Percentiles rank a stretch among this genome's conserved stretches.
Conservation (phyloP, 2,329 filamentous ascomycete genomes). For the Monascus ruber region DNA sequence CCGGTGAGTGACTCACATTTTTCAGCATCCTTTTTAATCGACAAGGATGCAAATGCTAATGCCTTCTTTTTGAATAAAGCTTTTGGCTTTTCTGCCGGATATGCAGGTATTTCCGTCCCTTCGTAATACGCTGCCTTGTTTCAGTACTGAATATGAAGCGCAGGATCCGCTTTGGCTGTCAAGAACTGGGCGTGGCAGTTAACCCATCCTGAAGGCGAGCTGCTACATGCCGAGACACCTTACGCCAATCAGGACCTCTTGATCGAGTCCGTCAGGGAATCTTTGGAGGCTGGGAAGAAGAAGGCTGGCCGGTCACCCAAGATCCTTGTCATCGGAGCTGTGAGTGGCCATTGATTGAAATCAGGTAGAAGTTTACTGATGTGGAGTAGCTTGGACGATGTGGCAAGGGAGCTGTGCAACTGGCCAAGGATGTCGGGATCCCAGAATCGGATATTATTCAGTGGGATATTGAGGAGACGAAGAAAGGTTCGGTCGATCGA, state of each 20-base stretch:
- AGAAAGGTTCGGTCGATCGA: constrained; percentile 35
- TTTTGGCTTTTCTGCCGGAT: constrained; percentile 59
- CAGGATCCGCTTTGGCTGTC: constrained; percentile 58
- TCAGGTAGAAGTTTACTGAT: background rate
- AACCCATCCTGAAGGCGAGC: constrained; percentile 52
- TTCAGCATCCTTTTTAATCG: background rate
- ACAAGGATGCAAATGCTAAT: background rate
- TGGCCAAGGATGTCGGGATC: constrained; percentile 64
- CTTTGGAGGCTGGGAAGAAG: constrained; percentile 54
- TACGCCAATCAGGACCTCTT: constrained; percentile 60
- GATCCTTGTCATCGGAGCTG: constrained; percentile 71
- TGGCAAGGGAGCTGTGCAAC: constrained; percentile 70
- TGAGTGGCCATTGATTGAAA: constrained; percentile 20
- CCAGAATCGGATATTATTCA: constrained; percentile 56
- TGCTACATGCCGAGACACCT: constrained; percentile 50
- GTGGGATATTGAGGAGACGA: constrained; percentile 74
- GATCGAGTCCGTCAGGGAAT: constrained; percentile 61
- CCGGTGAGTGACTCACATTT: constrained; percentile 14
- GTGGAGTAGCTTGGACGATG: constrained; percentile 46
- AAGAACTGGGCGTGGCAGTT: constrained; percentile 79
- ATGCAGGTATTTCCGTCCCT: constrained; percentile 38
- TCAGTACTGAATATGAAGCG: background rate
- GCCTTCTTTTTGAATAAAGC: constrained; percentile 12
- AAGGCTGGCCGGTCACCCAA: constrained; percentile 58
- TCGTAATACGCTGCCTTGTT: too few species aligned